Conservation (phyloP, 1,139 yeast genomes). For the Petasospora fabianii region DNA sequence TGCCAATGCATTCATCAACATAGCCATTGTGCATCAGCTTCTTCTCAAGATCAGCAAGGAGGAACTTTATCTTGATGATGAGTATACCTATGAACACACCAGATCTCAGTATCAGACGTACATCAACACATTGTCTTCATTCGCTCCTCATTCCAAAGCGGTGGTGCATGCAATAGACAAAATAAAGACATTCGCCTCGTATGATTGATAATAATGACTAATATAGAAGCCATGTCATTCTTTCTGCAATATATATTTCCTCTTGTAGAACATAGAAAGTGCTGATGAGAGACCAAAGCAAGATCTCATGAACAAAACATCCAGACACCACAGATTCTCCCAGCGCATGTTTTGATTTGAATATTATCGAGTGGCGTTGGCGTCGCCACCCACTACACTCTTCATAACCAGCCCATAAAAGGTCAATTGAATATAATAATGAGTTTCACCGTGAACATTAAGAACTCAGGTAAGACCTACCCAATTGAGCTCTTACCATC, state of each 20-base stretch:
- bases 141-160: constrained; percentile 9
- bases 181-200: constrained; percentile 3
- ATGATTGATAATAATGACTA: neutral
- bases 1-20: constrained; percentile 22
- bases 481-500: constrained; percentile 56
- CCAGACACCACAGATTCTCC: constrained; percentile 7
- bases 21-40: constrained; percentile 21
- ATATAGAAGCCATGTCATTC: too few relatives aligned
- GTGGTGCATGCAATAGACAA: constrained; percentile 14
- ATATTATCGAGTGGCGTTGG: too few relatives aligned
- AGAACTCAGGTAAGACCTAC: constrained; percentile 82
- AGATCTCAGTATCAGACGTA: constrained; percentile 6
- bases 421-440: too few relatives aligned
- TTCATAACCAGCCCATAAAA: too few relatives aligned
- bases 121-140: constrained; percentile 6
- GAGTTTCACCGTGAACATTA: constrained; percentile 40
- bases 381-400: too few relatives aligned
- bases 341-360: constrained; percentile 7
- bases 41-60: constrained; percentile 17
- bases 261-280: too few relatives aligned
- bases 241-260: neutral
- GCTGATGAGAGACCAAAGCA: too few relatives aligned
- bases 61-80: constrained; percentile 20
- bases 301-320: constrained; percentile 1
- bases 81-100: constrained; percentile 8